These are phyloP conservation scores for Globisporangium uncinulatum DNA, from an alignment of 352 stramenopile genomes.

Conservation along the genomic window DNA sequence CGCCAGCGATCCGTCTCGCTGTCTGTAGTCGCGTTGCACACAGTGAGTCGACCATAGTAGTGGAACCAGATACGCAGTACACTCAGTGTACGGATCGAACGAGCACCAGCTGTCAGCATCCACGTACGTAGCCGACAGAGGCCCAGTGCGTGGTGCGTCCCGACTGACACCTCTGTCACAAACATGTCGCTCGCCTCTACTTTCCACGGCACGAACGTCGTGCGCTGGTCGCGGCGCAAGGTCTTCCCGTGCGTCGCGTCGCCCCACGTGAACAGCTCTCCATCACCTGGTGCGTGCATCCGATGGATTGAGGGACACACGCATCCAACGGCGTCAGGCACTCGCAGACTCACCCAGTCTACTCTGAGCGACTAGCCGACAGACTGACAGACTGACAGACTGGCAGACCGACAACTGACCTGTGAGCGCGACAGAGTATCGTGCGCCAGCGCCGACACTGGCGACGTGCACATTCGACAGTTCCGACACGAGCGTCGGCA, in stretches of 20 bases:
- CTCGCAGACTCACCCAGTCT: too few species aligned
- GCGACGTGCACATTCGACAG: slow-evolving; percentile 29
- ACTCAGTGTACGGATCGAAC: too few species aligned
- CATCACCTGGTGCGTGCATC: slow-evolving; percentile 47
- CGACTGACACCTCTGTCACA: slow-evolving; percentile 53
- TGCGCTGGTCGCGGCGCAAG: slow-evolving; percentile 27
- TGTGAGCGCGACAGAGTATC: slow-evolving; percentile 50
- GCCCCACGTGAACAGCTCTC: slow-evolving; percentile 66
- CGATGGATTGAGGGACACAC: too few species aligned
- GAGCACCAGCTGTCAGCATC: too few species aligned
- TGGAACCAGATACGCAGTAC: not conserved
- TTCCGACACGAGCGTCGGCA: slow-evolving; percentile 55
- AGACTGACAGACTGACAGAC: too few species aligned
- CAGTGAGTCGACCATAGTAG: too few species aligned
- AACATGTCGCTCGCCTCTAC: slow-evolving; percentile 27
- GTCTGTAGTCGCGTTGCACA: too few species aligned
- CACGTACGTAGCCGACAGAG: slow-evolving; percentile 43
- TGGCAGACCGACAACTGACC: too few species aligned
- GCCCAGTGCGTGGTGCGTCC: slow-evolving; percentile 43
- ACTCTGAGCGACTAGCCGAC: too few species aligned
- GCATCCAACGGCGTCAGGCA: not conserved
- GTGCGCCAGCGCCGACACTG: slow-evolving; percentile 45
- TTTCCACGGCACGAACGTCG: slow-evolving; percentile 62
- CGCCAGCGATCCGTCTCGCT: slow-evolving; percentile 55
- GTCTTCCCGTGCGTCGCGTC: slow-evolving; percentile 50